Base-by-base conservation (phyloP, 495 filamentous ascomycete species). In the Penicillium egyptiacum region DNA sequence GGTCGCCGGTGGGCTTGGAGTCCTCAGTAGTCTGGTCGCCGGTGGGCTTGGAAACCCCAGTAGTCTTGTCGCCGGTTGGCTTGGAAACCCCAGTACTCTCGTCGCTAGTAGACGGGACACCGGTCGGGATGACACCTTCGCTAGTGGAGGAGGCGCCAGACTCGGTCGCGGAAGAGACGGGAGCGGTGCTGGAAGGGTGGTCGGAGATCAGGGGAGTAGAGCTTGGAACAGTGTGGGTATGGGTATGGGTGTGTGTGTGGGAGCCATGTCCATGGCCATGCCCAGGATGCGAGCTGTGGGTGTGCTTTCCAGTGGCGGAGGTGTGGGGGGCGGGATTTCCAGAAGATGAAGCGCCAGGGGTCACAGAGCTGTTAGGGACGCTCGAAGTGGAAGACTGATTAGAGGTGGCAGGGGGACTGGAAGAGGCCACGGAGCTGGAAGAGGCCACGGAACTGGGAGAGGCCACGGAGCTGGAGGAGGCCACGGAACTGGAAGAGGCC, bases 391-490 rank as follows among this genome's bases (percentile, higher is more conserved):
- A 43, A 37, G 31, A 39, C 20, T 35, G 20, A 1, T 6, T 20
- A 17, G 48, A 37, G 33, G 20, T 14, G 4, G 14, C 19, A 17
- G 11, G 14, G 14, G 43, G 0, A 20, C 11, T 44, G 19, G 26
- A 30, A 44, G 52, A 44, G 28, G 53, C 4, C 30, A 48, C 42
- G 19, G 51, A 42, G 52, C 52, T 55, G 19, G 60, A 58, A 11
- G 43, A 37, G 9, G 37, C 41, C 22, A 50, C 20, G 2, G 63
- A 39, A 41, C 41, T 55, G 2, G 55, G 44, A 28, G 50, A 16
- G 41, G 40, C 14, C 5, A 20, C 23, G 0, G 58, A 43, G 45
- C 63, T 60, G 12, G 66, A 64, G 12, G 52, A n/a, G 37, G 26
- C 1, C 28, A 12, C 12, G 1, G 11, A 35, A 3, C 20, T 20